Base-by-base conservation (phyloP, 2,329 filamentous ascomycete species). In the Epichloe amarillans region DNA sequence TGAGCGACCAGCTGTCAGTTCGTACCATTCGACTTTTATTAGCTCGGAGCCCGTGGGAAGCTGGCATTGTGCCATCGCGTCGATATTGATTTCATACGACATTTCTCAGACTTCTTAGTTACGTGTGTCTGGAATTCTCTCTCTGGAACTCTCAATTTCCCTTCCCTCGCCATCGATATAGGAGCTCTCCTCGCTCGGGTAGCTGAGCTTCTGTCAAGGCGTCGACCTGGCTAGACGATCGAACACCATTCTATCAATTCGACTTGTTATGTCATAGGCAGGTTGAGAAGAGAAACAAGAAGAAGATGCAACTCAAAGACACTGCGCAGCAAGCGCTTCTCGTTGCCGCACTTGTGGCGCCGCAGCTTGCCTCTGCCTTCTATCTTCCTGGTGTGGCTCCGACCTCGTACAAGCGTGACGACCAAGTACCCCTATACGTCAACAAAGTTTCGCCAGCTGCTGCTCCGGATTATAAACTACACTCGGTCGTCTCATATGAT, bases 311-410 rank as follows among this genome's bases (percentile, higher is more conserved):
- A 54, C 59, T 72, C 55, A 67, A 63, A 63, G 65, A 69, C 50
- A 60, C 67, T 56, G 69, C 70, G 72, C 71, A 72, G 23, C 67
- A 72, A 64, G 72, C 73, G 64, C 69, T 79, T 48, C 62, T 78
- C 21, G 66, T 71, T 44, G 67, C 75, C 26, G 62, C 80, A 45
- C 62, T 82, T 38, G 67, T 71, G 45, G 62, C 73, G 30, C 76
- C 80, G 23, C 72, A 77, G 54, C 64, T 81, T 37, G 69, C 74
- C 14, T 75, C 81, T 2, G 88, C 88, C 50, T 98, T 97, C 73
- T 98, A 98, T 71, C 86, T 98, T 40, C 93, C 91, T 38, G 93
- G 93, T 59, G 89, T 96, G 60, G 90, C 91, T 57, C 93, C 93
- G 21, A 94, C 88, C 42, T 91, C 91, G 51, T 98, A 98, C 73